phyloP scores from a whole-genome alignment of 805 yeast species.

The Nakazawaea anatomiae region DNA sequence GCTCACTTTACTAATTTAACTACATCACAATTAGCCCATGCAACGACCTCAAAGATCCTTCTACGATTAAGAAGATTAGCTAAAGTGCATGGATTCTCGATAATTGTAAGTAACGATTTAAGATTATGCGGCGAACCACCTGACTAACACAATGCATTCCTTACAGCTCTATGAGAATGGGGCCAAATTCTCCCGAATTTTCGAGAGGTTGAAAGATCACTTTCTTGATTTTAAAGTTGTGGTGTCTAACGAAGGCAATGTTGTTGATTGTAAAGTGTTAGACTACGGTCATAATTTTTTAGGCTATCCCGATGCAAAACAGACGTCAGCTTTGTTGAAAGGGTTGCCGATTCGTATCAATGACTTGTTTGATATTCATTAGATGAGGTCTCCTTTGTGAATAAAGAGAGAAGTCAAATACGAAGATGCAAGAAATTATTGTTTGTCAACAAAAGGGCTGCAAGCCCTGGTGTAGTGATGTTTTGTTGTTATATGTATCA shows the following conservation, averaged over 20 bases:
- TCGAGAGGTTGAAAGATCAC: background rate
- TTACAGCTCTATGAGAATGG: slow-evolving; percentile 1
- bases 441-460: background rate
- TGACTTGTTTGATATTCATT: background rate
- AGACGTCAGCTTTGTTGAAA: background rate
- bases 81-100: slow-evolving; percentile 12
- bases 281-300: slow-evolving; percentile 9
- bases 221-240: background rate
- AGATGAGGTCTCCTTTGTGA: background rate
- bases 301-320: background rate
- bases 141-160: background rate
- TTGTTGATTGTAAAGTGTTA: slow-evolving; percentile 14
- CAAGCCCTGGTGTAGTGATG: slow-evolving; percentile 7
- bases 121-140: background rate
- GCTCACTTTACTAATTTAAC: background rate
- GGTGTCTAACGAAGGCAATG: background rate
- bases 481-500: background rate
- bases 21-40: background rate
- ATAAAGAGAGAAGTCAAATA: background rate
- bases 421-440: background rate
- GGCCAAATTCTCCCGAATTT: background rate
- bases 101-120: slow-evolving; percentile 17
- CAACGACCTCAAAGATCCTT: background rate
- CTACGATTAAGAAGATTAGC: slow-evolving; percentile 17
- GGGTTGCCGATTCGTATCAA: background rate